Base-by-base conservation (phyloP, 2,329 filamentous ascomycete species). In the Aspergillus ochraceus region DNA sequence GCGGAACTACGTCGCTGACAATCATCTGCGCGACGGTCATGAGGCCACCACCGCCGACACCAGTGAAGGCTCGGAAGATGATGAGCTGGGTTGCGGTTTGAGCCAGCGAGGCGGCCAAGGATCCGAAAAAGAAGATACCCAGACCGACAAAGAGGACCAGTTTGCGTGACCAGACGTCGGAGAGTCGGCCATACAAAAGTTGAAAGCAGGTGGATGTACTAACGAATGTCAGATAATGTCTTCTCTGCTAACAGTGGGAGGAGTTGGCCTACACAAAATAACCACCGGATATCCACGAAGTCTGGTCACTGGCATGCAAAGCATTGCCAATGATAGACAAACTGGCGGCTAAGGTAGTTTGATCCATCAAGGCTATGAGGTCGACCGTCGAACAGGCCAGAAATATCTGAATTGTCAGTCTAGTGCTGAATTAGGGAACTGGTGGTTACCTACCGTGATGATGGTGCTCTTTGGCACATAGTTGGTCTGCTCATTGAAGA, bases 201-300 rank as follows among this genome's bases (percentile, higher is more conserved):
- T 88, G 86, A 66, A 88, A 89, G 12, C 82, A 83, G 0, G 86
- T 88, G 10, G 86, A 89, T 1, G 90, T 91, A 32, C 92, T 82
- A 50, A 19, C 14, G 22, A 12, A 9, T 89, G 74, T 61, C 89
- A 91, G 3, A 87, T 10, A 5, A 2, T 4, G 30, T 19, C 11
- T 90, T n/a, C 14, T 12, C 11, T 12, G 32, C 17, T 17, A 2
- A 6, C 90, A 72, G 90, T 85, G 1, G 86, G 89, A 1, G 87
- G 90, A 59, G 90, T 90, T 2, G 60, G 88, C 88, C 6, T 61
- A 82, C 81, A 86, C 81, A 67, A 85, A 86, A 54, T 84, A 86
- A 14, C 79, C 82, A 9, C 78, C 79, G 1, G 83, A 81, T 49
- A 86, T 83, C 84, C 84, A 86, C 0, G 83, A 81, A 0, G 79